These are phyloP conservation scores for Nemophila menziesii DNA, from an alignment of 257 asterid genomes.

Conservation along the genomic window DNA sequence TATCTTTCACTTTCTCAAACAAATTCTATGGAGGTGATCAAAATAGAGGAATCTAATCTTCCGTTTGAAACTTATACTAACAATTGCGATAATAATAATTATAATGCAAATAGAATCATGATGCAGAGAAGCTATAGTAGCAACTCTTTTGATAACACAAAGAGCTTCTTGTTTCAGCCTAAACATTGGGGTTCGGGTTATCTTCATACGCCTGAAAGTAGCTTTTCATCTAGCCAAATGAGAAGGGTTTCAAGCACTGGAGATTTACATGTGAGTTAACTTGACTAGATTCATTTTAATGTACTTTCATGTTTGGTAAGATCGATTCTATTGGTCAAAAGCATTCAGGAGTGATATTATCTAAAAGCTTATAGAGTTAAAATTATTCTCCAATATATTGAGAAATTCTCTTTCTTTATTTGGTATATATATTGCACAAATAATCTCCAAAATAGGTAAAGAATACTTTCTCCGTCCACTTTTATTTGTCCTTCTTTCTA, in stretches of 20 bases:
- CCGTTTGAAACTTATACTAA: constrained; percentile 12
- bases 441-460: too few relatives aligned
- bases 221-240: constrained; percentile 42
- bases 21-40: constrained; percentile 22
- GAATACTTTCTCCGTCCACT: too few relatives aligned
- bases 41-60: constrained; percentile 41
- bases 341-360: too few relatives aligned
- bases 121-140: constrained; percentile 83
- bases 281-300: neutral
- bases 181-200: constrained; percentile 32
- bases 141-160: constrained; percentile 37
- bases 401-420: too few relatives aligned
- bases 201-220: constrained; percentile 33
- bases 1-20: constrained; percentile 29
- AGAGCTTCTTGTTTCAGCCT: constrained; percentile 25
- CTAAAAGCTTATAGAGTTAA: too few relatives aligned
- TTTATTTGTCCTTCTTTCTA: too few relatives aligned
- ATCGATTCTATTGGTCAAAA: too few relatives aligned
- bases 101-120: constrained; percentile 33
- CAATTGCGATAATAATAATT: constrained; percentile 5
- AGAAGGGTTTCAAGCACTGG: constrained; percentile 86
- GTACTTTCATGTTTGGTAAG: neutral
- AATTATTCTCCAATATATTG: too few relatives aligned
- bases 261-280: constrained; percentile 51
- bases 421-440: too few relatives aligned